A percentile compares a stretch with the other conserved stretches of the same genome.
Conservation (phyloP, 2,329 filamentous ascomycete species). For the Lecanicillium sp. region DNA sequence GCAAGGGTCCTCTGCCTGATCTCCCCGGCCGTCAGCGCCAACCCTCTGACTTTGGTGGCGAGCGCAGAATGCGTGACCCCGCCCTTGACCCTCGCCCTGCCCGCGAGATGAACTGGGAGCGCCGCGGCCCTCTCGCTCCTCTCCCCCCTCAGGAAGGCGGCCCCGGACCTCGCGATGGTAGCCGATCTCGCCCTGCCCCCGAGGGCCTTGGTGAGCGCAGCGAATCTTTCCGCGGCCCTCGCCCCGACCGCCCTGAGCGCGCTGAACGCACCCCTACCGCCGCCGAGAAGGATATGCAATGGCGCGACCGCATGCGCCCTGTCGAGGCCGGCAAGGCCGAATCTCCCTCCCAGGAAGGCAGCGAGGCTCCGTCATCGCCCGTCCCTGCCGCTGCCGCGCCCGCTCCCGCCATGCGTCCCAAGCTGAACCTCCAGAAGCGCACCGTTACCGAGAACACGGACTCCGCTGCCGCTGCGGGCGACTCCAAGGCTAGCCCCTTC, state of each 20-base stretch:
- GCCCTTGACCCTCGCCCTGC: conserved; percentile 50
- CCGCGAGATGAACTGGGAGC: conserved; percentile 84
- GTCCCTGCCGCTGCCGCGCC: conserved; percentile 42
- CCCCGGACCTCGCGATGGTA: conserved; percentile 45
- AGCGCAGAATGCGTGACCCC: conserved; percentile 61
- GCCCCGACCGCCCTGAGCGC: conserved; percentile 56
- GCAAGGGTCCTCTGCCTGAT: conserved; percentile 81
- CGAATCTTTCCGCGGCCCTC: conserved; percentile 52
- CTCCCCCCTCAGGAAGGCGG: conserved; percentile 43
- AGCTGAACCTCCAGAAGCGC: conserved; percentile 81
- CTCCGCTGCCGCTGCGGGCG: conserved; percentile 43
- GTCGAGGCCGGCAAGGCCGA: conserved; percentile 50
- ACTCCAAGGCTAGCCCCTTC: conserved; percentile 86
- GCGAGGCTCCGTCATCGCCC: conserved; percentile 68
- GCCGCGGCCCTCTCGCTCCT: conserved; percentile 83
- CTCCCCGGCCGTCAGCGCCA: conserved; percentile 48
- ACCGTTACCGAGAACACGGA: conserved; percentile 71
- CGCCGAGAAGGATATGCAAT: conserved; percentile 87
- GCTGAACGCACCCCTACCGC: conserved; percentile 71
- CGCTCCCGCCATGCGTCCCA: conserved; percentile 59
- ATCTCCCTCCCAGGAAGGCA: conserved; percentile 63
- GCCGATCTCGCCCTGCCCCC: conserved; percentile 40
- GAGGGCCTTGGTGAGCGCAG: conserved; percentile 49
- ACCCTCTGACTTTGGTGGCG: conserved; percentile 40
- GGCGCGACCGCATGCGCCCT: conserved; percentile 88